These are phyloP conservation scores for Phytopythium sindhum DNA, from an alignment of 352 stramenopile genomes.

Conservation along the genomic window DNA sequence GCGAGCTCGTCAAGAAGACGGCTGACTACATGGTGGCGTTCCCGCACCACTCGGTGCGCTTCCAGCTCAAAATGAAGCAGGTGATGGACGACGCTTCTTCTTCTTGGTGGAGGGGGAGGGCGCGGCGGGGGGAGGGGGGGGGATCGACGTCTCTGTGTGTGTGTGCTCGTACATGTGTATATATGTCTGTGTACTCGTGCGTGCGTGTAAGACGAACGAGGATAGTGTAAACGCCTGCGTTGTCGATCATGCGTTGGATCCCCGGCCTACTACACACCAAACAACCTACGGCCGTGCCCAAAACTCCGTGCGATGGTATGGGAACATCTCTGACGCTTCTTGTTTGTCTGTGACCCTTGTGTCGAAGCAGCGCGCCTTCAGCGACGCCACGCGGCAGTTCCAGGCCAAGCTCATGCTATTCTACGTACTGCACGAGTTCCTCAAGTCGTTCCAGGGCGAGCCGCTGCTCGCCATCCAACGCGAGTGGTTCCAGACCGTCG, in stretches of 20 bases:
- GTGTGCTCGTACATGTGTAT: neutral
- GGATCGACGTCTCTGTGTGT: neutral
- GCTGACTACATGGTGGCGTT: conserved; percentile 71
- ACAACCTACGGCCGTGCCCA: neutral
- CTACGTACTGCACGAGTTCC: conserved; percentile 85
- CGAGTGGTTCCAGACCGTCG: conserved; percentile 78
- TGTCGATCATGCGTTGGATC: neutral
- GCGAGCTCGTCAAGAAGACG: conserved; percentile 69
- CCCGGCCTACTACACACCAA: neutral
- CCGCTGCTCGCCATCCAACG: conserved; percentile 54
- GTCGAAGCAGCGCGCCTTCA: conserved; percentile 43
- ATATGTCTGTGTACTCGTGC: neutral
- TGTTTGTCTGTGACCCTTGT: neutral
- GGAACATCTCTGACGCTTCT: neutral
- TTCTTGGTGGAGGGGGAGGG: neutral
- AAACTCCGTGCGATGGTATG: neutral
- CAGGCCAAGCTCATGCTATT: conserved; percentile 85
- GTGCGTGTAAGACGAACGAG: conserved; percentile 1
- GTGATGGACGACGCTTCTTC: conserved; percentile 19
- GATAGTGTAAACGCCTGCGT: neutral
- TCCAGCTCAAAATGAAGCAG: conserved; percentile 90
- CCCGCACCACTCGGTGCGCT: conserved; percentile 68
- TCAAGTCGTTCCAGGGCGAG: conserved; percentile 75
- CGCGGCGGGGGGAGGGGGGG: neutral
- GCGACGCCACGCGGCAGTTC: conserved; percentile 57